These are phyloP conservation scores for Discostella stelligeroides DNA, from an alignment of 108 stramenopile species.

Conservation along the genomic window DNA sequence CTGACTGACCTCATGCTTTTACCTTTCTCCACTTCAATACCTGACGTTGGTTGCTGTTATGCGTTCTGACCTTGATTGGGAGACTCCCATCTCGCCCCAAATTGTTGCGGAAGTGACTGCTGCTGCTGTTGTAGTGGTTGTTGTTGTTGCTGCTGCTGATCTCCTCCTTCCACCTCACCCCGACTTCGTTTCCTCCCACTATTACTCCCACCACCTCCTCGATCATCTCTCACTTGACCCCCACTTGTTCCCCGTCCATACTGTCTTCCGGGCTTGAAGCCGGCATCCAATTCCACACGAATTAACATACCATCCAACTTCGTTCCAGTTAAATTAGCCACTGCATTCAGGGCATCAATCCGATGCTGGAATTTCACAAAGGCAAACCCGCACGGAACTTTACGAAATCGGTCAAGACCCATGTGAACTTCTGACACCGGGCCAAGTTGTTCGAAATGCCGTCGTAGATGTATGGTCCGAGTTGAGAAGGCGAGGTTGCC, in stretches of 20 bases:
- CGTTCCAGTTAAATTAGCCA: conserved; percentile 80
- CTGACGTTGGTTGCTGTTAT: neutral
- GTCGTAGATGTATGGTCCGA: conserved; percentile 77
- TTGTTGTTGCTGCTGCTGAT: neutral
- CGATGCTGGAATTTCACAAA: conserved; percentile 90
- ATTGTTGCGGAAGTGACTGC: too few relatives aligned
- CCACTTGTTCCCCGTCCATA: conserved; percentile 93
- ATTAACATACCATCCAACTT: conserved; percentile 92
- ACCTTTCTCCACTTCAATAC: neutral
- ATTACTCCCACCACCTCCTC: conserved; percentile 50
- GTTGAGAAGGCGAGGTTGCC: conserved; percentile 97
- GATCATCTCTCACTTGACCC: conserved; percentile 95
- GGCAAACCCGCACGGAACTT: conserved; percentile 94
- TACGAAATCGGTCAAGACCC: conserved; percentile 88
- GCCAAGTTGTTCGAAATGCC: conserved; percentile 88
- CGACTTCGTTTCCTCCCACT: conserved; percentile 11
- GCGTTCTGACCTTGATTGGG: conserved; percentile 12
- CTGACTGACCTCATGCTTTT: too few relatives aligned
- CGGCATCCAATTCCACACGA: conserved; percentile 95
- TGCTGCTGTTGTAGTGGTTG: neutral
- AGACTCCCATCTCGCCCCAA: conserved; percentile 16
- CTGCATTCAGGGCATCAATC: conserved; percentile 70
- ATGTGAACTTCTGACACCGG: conserved; percentile 85
- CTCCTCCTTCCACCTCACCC: conserved; percentile 5
- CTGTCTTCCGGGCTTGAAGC: conserved; percentile 93